These are phyloP conservation scores for Aspergillus sp. DNA, from an alignment of 2,329 filamentous ascomycete genomes.

Conservation along the genomic window DNA sequence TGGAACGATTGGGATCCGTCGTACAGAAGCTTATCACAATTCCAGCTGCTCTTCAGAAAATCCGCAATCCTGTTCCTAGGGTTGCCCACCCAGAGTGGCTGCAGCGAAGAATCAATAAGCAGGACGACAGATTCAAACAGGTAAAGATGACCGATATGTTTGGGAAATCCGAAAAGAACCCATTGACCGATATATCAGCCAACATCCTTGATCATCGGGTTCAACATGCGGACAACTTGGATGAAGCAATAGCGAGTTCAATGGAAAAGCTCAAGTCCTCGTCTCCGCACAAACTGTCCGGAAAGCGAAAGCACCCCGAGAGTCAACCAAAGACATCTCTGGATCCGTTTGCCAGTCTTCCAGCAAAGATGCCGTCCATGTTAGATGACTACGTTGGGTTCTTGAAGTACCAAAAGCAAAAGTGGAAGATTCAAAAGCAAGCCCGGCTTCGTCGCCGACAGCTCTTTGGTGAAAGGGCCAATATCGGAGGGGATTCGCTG, in stretches of 20 bases:
- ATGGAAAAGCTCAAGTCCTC: constrained; percentile 65
- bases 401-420: constrained; percentile 92
- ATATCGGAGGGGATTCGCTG: constrained; percentile 59
- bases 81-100: constrained; percentile 97
- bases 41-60: constrained; percentile 90
- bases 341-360: constrained; percentile 80
- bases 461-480: constrained; percentile 82
- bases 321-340: constrained; percentile 59
- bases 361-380: constrained; percentile 78
- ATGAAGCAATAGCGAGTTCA: constrained; percentile 68
- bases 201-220: constrained; percentile 61
- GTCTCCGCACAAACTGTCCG: constrained; percentile 55
- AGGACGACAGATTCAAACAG: constrained; percentile 97
- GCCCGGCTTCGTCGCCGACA: constrained; percentile 82
- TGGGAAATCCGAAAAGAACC: constrained; percentile 58
- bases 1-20: constrained; percentile 91
- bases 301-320: constrained; percentile 75
- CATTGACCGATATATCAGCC: constrained; percentile 69
- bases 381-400: constrained; percentile 85
- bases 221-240: constrained; percentile 64
- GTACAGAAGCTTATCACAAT: constrained; percentile 99
- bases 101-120: constrained; percentile 86
- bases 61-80: constrained; percentile 89
- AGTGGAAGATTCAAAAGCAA: constrained; percentile 97
- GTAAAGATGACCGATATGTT: constrained; percentile 98